Base-by-base conservation (phyloP, 495 filamentous ascomycete genomes). In the Viridothelium virens region DNA sequence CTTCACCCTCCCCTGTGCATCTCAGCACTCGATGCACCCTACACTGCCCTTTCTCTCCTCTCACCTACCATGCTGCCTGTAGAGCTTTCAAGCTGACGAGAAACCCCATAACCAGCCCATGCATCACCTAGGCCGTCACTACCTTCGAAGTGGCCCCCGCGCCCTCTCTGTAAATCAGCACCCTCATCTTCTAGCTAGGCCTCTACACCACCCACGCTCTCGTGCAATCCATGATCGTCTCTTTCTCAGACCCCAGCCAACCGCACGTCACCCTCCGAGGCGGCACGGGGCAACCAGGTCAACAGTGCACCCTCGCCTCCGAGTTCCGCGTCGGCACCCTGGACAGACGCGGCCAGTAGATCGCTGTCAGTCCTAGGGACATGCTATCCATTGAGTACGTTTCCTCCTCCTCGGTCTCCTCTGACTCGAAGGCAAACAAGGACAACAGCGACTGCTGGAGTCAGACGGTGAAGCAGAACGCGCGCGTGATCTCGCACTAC, bases 101-200 rank as follows among this genome's bases (percentile, higher is more conserved):
- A 5, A 36, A 59, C 53, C 53, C 33, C 7, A 11, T 7, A 36
- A 34, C 3, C 31, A 31, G 53, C 53, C 53, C 53, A 33, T 59
- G 10, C 4, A 59, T 59, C 31, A 59, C 53, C 53, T 59, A 59
- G 6, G 53, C 31, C 31, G 53, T 59, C 53, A 59, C 53, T 31
- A 59, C 53, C 53, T 4, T 59, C 31, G 31, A 34, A 33, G 31
- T 59, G 25, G 25, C 53, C 31, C 25, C 11, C 31, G 53, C 53
- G 6, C 53, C 53, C 7, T 34, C 53, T 36, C 53, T 31, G 6
- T 31, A 59, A 59, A 31, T 59, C 53, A 11, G 36, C 11, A 59
- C 53, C 6, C 53, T 59, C 53, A 31, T 59, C 53, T 6, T 59
- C 53, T 59, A 31, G 53, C 53, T 31, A 7, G 53, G 53, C n/a